Percentiles rank a stretch among this genome's conserved stretches.
Evolutionary conservation across 2,329 filamentous ascomycete genomes (phyloP).

Genomic region (Fusarium nurragi): DNA sequence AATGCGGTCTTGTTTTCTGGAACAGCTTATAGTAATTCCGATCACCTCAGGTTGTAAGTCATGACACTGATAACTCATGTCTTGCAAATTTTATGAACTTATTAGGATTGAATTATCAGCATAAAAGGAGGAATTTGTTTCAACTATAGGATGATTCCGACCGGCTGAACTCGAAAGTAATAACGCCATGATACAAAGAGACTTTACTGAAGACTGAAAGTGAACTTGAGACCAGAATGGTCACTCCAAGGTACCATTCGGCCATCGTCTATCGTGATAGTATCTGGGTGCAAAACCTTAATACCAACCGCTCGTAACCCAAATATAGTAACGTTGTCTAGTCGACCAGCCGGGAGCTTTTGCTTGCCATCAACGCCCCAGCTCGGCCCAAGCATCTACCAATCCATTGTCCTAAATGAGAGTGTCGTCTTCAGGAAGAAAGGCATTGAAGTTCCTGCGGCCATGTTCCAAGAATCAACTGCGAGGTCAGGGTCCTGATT

Average conservation of each 20-base stretch:
- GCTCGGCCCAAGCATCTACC: slow-evolving; percentile 48
- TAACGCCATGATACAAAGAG: background rate
- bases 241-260: slow-evolving; percentile 3
- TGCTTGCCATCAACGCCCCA: slow-evolving; percentile 50
- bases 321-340: slow-evolving; percentile 51
- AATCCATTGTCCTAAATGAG: slow-evolving; percentile 48
- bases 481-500: slow-evolving; percentile 24
- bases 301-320: slow-evolving; percentile 38
- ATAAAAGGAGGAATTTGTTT: too few relatives aligned
- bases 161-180: too few relatives aligned
- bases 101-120: too few relatives aligned
- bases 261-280: background rate
- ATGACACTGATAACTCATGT: background rate
- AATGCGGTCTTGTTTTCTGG: too few relatives aligned
- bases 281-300: slow-evolving; percentile 27
- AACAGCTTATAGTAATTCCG: too few relatives aligned
- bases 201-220: background rate
- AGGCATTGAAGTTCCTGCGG: slow-evolving; percentile 50
- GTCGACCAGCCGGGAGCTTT: slow-evolving; percentile 46
- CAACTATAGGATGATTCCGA: too few relatives aligned
- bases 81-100: background rate
- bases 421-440: slow-evolving; percentile 47
- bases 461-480: slow-evolving; percentile 49
- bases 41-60: too few relatives aligned
- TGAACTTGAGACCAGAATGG: slow-evolving; percentile 8